Conservation (phyloP, 306 rosid species). For the Glycine soja region DNA sequence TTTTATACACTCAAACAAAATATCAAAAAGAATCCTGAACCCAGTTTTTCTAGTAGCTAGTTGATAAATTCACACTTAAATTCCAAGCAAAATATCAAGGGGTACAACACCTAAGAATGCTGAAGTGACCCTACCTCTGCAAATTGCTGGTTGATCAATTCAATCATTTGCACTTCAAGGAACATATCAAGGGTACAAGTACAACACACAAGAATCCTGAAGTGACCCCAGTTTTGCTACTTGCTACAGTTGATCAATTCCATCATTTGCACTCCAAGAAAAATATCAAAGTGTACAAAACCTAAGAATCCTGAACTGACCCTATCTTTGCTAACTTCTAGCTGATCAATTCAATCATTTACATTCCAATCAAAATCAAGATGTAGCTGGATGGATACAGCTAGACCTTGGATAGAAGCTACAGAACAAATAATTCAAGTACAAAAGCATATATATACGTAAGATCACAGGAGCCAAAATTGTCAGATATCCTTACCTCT, state of each 20-base stretch:
- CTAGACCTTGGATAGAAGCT: constrained; percentile 33
- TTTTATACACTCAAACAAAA: not conserved
- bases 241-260: not conserved
- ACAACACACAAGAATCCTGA: not conserved
- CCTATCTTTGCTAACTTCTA: not conserved
- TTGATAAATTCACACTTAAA: constrained; percentile 20
- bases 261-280: constrained; percentile 36
- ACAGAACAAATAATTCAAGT: constrained; percentile 18
- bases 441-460: constrained; percentile 31
- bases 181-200: constrained; percentile 39
- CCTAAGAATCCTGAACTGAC: constrained; percentile 10
- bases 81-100: too few species aligned
- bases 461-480: constrained; percentile 15
- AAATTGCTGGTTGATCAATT: too few species aligned
- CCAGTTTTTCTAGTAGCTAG: not conserved
- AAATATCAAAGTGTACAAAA: constrained; percentile 27
- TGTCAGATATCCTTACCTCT: constrained; percentile 34
- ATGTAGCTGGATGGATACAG: constrained; percentile 43
- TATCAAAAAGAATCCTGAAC: not conserved
- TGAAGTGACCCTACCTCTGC: too few species aligned
- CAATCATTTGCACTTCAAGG: constrained; percentile 16
- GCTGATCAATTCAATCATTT: constrained; percentile 2
- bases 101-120: too few species aligned
- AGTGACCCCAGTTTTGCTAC: too few species aligned
- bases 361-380: constrained; percentile 52